phyloP scores from a whole-genome alignment of 2,329 filamentous ascomycete genomes.

The Aspergillus piperis region DNA sequence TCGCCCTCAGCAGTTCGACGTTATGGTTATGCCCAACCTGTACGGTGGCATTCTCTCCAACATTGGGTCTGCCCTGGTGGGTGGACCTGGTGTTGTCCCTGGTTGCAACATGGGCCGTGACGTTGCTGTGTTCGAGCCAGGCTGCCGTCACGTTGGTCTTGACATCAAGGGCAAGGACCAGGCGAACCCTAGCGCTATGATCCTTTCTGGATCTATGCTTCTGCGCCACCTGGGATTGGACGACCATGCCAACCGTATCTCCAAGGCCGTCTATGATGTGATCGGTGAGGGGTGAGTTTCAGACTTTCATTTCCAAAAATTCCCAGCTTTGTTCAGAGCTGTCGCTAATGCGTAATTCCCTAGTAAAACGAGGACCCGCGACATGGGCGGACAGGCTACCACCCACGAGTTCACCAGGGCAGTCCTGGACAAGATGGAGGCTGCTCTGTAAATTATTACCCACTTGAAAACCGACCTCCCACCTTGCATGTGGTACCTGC shows the following conservation, averaged over 20 bases:
- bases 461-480: not conserved
- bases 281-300: constrained; percentile 83
- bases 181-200: constrained; percentile 94
- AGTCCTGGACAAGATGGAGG: constrained; percentile 94
- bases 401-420: constrained; percentile 95
- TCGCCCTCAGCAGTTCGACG: constrained; percentile 95
- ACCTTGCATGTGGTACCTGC: constrained; percentile 14
- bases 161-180: constrained; percentile 99
- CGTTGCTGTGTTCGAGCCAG: constrained; percentile 96
- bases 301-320: not conserved
- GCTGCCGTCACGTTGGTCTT: constrained; percentile 97
- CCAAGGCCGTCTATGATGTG: constrained; percentile 73
- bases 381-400: constrained; percentile 89
- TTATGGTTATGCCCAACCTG: constrained; percentile 99
- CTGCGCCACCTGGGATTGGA: constrained; percentile 95
- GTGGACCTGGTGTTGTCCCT: constrained; percentile 93
- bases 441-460: constrained; percentile 54
- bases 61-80: constrained; percentile 95
- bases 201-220: constrained; percentile 95
- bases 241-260: constrained; percentile 97
- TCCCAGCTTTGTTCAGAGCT: not conserved
- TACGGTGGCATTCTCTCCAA: constrained; percentile 99
- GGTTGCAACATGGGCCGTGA: constrained; percentile 99
- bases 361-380: constrained; percentile 83
- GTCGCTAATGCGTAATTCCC: constrained; percentile 44